These are phyloP conservation scores for Flaveria trinervia DNA, from an alignment of 129 eudicot genomes.

Conservation along the genomic window DNA sequence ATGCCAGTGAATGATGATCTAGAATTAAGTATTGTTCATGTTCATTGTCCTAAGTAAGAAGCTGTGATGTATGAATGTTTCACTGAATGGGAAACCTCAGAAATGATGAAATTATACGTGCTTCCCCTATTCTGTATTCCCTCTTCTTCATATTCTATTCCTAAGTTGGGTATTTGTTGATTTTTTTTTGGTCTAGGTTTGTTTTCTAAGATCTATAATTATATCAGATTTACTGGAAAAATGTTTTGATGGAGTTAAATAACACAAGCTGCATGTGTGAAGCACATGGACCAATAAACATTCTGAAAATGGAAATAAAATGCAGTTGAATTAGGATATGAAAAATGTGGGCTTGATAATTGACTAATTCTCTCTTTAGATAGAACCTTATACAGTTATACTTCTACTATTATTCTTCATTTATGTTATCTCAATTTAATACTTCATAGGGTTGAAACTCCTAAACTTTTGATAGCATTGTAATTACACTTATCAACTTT, in stretches of 20 bases:
- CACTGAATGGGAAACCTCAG: not conserved
- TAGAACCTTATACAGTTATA: no score
- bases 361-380: not conserved
- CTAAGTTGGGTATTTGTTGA: not conserved
- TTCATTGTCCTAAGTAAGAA: not conserved
- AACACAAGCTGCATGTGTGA: not conserved
- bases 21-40: not conserved
- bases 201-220: not conserved
- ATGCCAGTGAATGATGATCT: not conserved
- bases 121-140: not conserved
- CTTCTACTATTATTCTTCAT: not conserved
- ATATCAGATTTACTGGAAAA: not conserved
- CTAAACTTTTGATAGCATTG: not conserved
- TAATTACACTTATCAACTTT: constrained; percentile 6
- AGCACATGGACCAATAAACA: not conserved
- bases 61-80: not conserved
- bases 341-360: not conserved
- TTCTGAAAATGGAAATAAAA: not conserved
- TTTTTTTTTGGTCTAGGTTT: not conserved
- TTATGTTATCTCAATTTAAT: not conserved
- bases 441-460: not conserved
- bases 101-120: not conserved
- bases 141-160: not conserved
- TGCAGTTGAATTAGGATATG: not conserved
- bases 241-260: not conserved